Evolutionary conservation across 2,329 filamentous ascomycete genomes (phyloP).

Genomic region (Microcera coccophila): DNA sequence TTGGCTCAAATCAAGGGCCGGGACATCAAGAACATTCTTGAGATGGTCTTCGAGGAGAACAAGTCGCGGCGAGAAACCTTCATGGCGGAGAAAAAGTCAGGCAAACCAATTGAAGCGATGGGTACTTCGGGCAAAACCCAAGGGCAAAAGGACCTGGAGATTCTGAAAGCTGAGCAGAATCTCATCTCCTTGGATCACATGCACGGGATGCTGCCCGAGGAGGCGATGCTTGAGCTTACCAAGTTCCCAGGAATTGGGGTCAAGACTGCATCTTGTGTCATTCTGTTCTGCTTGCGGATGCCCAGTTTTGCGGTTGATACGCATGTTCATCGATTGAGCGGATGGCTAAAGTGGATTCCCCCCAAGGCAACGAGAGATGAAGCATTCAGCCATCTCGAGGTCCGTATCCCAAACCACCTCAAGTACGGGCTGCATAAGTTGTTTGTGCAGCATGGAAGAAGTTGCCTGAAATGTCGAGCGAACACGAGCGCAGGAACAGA

Average conservation of each 20-base stretch:
- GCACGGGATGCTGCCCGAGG: conserved; percentile 25
- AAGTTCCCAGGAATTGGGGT: conserved; percentile 27
- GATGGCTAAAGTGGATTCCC: conserved; percentile 27
- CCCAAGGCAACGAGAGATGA: conserved; percentile 25
- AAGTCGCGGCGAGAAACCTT: conserved; percentile 21
- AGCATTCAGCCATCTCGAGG: conserved; percentile 26
- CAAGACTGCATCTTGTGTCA: conserved; percentile 28
- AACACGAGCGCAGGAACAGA: conserved; percentile 28
- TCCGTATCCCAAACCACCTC: conserved; percentile 23
- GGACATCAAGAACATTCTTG: conserved; percentile 26
- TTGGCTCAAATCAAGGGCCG: conserved; percentile 25
- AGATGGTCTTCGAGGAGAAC: conserved; percentile 25
- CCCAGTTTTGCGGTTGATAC: conserved; percentile 29
- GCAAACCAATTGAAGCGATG: conserved; percentile 10
- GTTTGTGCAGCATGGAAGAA: conserved; percentile 25
- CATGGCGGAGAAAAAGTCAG: conserved; percentile 20
- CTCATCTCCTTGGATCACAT: conserved; percentile 26
- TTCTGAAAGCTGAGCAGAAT: conserved; percentile 24
- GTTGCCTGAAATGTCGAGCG: conserved; percentile 23
- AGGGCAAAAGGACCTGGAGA: conserved; percentile 26
- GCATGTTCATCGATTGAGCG: conserved; percentile 24
- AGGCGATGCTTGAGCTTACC: conserved; percentile 25
- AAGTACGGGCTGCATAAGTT: conserved; percentile 27
- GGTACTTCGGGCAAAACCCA: conserved; percentile 22
- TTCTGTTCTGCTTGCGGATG: conserved; percentile 26